Conservation (phyloP, 352 stramenopile species). For the Globisporangium carolinianum region DNA sequence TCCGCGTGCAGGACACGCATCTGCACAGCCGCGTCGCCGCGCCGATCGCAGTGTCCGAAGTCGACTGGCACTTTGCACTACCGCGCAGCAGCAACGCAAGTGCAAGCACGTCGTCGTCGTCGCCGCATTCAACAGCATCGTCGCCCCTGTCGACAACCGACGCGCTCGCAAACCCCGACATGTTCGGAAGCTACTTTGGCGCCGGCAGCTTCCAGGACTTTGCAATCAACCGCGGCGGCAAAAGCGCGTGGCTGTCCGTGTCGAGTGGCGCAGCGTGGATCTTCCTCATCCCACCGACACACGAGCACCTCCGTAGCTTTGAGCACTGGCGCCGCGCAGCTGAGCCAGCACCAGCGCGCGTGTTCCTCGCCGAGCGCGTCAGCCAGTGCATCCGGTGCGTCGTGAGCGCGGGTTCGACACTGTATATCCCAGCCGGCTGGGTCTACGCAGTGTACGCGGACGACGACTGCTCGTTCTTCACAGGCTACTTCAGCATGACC, state of each 20-base stretch:
- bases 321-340: slow-evolving; percentile 42
- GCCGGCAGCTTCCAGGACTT: slow-evolving; percentile 68
- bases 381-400: slow-evolving; percentile 71
- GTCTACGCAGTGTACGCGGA: slow-evolving; percentile 60
- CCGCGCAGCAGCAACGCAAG: not conserved
- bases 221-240: slow-evolving; percentile 35
- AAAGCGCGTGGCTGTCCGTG: slow-evolving; percentile 59
- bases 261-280: slow-evolving; percentile 51
- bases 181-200: slow-evolving; percentile 50
- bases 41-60: slow-evolving; percentile 37
- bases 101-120: not conserved
- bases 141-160: slow-evolving; percentile 2
- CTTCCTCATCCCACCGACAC: slow-evolving; percentile 58
- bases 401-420: slow-evolving; percentile 32
- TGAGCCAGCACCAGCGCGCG: slow-evolving; percentile 22
- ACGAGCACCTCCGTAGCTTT: slow-evolving; percentile 37
- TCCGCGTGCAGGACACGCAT: slow-evolving; percentile 35
- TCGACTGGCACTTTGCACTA: slow-evolving; percentile 46
- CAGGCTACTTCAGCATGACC: slow-evolving; percentile 53
- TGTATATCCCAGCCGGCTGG: slow-evolving; percentile 66
- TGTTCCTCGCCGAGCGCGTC: slow-evolving; percentile 61
- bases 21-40: slow-evolving; percentile 33
- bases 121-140: slow-evolving; percentile 4
- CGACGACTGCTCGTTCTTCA: slow-evolving; percentile 42
- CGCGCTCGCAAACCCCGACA: slow-evolving; percentile 28